Evolutionary conservation across 2,329 filamentous ascomycete genomes (phyloP), one percentile per base, ranked within the genome.

Genomic region (Aspergillus ruber): DNA sequence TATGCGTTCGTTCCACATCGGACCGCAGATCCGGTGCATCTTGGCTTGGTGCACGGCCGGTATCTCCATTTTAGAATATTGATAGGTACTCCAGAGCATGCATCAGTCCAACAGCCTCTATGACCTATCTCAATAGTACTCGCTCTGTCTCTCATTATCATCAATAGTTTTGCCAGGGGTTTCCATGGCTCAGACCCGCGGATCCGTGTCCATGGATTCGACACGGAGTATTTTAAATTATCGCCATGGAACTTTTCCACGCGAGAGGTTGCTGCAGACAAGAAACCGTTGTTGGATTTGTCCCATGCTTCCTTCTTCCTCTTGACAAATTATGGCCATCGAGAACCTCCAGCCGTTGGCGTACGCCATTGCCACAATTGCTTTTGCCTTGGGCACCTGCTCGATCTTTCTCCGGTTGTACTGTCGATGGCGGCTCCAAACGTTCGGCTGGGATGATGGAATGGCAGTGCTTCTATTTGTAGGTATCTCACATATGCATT

Each of bases 401-500:
- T 42, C 40, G 5, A 42, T 42, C 15, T 42, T 42, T 7, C 40
- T 42, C n/a, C 40, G 40, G 9, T n/a, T 42, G n/a, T 42, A 42
- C 21, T 42, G 40, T 17, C 40, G 40, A 42, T 25, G 21, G 23
- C 40, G 40, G 6, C 40, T 42, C 21, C 21, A 6, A 17, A n/a
- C 18, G 6, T 42, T 25, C 13, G 40, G 40, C 9, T 42, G 40
- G 5, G 44, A 44, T 27, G 35, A 48, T 25, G 13, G 25, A 9
- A 20, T 44, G 12, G 36, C 46, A 13, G n/a, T 44, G 8, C 18
- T 44, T 13, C 36, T 48, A n/a, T 25, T 48, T 35, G 42, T 42
- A n/a, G 29, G 23, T 42, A 21, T 23, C 18, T 41, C 15, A n/a
- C 39, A 18, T 21, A 20, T 41, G 17, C 6, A 13, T 25, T 36